Evolutionary conservation across 805 yeast genomes (phyloP), one percentile per base, ranked within the genome.

Genomic region (Schwanniomyces polymorphus): DNA sequence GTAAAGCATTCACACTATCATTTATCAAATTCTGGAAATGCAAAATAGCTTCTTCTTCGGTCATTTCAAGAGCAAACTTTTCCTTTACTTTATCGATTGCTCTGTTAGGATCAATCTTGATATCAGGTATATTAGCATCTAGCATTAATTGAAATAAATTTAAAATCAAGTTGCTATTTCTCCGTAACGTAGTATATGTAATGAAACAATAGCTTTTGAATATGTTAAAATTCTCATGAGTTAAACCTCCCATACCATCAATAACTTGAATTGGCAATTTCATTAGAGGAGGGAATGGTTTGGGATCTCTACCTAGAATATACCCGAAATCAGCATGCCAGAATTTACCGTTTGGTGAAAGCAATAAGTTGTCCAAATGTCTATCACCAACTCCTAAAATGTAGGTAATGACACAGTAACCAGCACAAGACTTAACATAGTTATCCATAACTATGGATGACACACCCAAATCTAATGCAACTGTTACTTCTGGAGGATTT

Each of bases 321-420:
- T 94, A 94, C 1, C 99, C 99, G 65, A 89, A 94, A 67, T 94
- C 99, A 1, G 97, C 97, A 67, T 94, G 99, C 81, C 96, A 92
- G 63, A 94, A 94, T 56, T 84, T 88, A 85, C 78, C 92, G 86
- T 52, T 71, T 52, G 84, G 90, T 43, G 84, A 87, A 33, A 89
- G 77, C 39, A 94, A 74, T 52, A 94, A 69, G 59, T 94, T 94
- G 60, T 94, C 99, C 52, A 94, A 73, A 71, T 94, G 99, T 47
- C 99, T 79, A 67, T 94, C 99, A 12, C 99, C 99, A 7, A 94
- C 97, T 5, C 99, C 99, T 11, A 94, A 69, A 7, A 94, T 71
- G 58, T 94, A 94, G 0, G 99, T 94, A 21, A 94, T 88, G 1
- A 94, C 98, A 72, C 97, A 94, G 61, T 94, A 94, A 0, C 99